Evolutionary conservation across 192 early-diverging fungal species (phyloP).

Genomic region (Backusella sp.): DNA sequence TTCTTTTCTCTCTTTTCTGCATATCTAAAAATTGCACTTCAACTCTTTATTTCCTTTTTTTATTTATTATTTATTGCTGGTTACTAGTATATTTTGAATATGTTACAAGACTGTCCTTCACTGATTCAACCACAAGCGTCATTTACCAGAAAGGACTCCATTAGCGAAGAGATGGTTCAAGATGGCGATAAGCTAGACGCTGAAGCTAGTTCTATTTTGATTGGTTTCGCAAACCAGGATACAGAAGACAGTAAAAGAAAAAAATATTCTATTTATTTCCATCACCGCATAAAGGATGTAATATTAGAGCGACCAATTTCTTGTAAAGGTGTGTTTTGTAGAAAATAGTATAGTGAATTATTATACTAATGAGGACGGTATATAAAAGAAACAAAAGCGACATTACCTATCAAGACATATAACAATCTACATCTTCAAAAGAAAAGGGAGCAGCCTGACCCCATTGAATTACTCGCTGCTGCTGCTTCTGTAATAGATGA

Average conservation of each 20-base stretch:
- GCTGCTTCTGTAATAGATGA: slow-evolving; percentile 18
- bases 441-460: slow-evolving; percentile 10
- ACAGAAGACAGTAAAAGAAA: neutral
- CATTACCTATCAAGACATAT: neutral
- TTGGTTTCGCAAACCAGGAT: slow-evolving; percentile 33
- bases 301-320: neutral
- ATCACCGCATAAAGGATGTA: neutral
- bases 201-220: slow-evolving; percentile 36
- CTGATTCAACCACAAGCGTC: slow-evolving; percentile 29
- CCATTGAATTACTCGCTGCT: slow-evolving; percentile 24
- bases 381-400: neutral
- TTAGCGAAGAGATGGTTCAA: neutral
- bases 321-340: slow-evolving; percentile 4
- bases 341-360: neutral
- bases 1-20: neutral
- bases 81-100: neutral
- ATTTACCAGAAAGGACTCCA: slow-evolving; percentile 16
- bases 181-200: slow-evolving; percentile 21
- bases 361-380: neutral
- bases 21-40: neutral
- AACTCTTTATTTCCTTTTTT: neutral
- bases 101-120: slow-evolving; percentile 16
- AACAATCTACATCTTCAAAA: slow-evolving; percentile 10
- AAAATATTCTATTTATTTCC: neutral
- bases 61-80: neutral